phyloP scores from a whole-genome alignment of 495 filamentous ascomycete genomes.

The Friedmanniomyces simplex region DNA sequence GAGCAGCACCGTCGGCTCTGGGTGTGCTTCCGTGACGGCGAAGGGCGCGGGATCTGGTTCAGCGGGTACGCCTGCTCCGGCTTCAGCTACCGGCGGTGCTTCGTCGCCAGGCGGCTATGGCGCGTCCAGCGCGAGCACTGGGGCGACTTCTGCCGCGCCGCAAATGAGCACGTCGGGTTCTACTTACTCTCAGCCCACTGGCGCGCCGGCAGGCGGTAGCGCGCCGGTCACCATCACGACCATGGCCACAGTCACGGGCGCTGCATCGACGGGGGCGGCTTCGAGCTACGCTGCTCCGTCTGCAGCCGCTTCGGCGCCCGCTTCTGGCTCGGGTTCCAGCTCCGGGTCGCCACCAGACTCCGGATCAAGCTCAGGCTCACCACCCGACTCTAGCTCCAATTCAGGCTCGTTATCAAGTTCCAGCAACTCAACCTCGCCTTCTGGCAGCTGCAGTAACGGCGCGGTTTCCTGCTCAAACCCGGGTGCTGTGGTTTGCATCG shows the following conservation, averaged over 20 bases:
- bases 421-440: not conserved
- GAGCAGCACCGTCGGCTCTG: conserved; percentile 2
- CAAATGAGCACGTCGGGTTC: not conserved
- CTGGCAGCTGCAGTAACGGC: conserved; percentile 13
- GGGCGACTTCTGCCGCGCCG: not conserved
- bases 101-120: not conserved
- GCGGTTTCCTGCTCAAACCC: conserved; percentile 25
- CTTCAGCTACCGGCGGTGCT: not conserved
- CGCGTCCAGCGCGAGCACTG: not conserved
- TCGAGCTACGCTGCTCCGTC: not conserved
- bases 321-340: conserved; percentile 1
- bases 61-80: conserved; percentile 10
- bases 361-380: too few relatives aligned
- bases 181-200: conserved; percentile 2
- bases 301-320: not conserved
- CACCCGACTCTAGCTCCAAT: conserved; percentile 1
- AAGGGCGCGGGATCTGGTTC: conserved; percentile 24
- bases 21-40: conserved; percentile 19
- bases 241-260: conserved; percentile 2
- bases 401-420: conserved; percentile 1
- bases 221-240: conserved; percentile 7
- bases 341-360: conserved; percentile 2
- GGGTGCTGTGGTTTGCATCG: conserved; percentile 29
- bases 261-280: not conserved
- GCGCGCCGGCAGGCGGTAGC: not conserved